Percentiles rank a stretch among this genome's conserved stretches.
These are phyloP conservation scores for Amanita thiersii DNA, from an alignment of 768 basidiomycete genomes.

Conservation along the genomic window DNA sequence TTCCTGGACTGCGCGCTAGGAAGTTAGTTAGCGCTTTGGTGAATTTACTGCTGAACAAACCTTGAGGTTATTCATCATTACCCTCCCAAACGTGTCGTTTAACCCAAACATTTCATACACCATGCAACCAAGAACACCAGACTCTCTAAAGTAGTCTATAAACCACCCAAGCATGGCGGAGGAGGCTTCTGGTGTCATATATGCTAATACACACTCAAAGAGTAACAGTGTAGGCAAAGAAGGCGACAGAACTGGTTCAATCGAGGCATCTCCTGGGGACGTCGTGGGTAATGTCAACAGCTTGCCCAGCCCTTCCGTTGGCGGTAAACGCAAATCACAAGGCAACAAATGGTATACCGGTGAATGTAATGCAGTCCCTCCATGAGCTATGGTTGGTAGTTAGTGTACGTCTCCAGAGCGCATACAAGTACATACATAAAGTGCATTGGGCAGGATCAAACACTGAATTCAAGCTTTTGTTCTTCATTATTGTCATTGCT, in stretches of 20 bases:
- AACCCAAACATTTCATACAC: slow-evolving; percentile 95
- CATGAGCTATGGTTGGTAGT: slow-evolving; percentile 33
- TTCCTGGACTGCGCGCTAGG: slow-evolving; percentile 46
- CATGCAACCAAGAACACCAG: slow-evolving; percentile 40
- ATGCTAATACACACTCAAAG: slow-evolving; percentile 91
- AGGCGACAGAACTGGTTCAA: slow-evolving; percentile 39
- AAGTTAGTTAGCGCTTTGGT: background rate
- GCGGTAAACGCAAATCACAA: slow-evolving; percentile 62
- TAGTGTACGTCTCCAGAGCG: background rate
- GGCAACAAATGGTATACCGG: slow-evolving; percentile 64
- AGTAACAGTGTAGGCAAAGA: slow-evolving; percentile 73
- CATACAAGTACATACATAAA: slow-evolving; percentile 28
- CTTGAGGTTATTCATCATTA: slow-evolving; percentile 85
- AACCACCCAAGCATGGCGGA: slow-evolving; percentile 69
- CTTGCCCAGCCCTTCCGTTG: slow-evolving; percentile 37
- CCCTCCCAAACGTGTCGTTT: slow-evolving; percentile 80
- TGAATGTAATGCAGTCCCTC: slow-evolving; percentile 52
- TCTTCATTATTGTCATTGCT: slow-evolving; percentile 70
- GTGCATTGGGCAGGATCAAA: slow-evolving; percentile 33
- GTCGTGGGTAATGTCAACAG: slow-evolving; percentile 20
- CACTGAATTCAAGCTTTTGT: slow-evolving; percentile 40
- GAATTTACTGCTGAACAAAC: slow-evolving; percentile 27
- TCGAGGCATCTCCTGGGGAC: slow-evolving; percentile 13
- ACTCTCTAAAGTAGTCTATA: slow-evolving; percentile 35
- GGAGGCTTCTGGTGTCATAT: slow-evolving; percentile 61